Evolutionary conservation across 352 stramenopile species (phyloP).

Genomic region (Phytopythium oedochilum): DNA sequence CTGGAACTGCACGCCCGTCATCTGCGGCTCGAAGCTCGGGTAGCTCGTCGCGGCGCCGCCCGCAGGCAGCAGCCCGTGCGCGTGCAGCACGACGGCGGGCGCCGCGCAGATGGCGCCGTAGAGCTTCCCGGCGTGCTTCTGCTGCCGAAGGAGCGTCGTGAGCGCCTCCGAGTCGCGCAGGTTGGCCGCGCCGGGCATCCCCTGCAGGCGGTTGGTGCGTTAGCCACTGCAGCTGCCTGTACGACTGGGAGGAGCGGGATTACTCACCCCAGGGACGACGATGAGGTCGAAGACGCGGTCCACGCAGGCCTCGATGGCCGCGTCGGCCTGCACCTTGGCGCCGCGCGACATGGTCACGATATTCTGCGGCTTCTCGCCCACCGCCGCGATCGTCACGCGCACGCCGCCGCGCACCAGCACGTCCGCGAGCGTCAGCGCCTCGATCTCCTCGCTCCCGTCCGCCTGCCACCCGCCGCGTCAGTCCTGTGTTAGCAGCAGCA

Average conservation of each 20-base stretch:
- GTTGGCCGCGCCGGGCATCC: conserved; percentile 60
- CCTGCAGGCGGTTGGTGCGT: conserved; percentile 26
- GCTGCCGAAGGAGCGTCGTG: conserved; percentile 49
- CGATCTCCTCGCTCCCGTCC: conserved; percentile 81
- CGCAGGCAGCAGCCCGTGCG: conserved; percentile 43
- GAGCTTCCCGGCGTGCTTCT: conserved; percentile 54
- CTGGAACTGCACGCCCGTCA: conserved; percentile 42
- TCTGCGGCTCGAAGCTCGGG: conserved; percentile 59
- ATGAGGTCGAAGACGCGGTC: conserved; percentile 61
- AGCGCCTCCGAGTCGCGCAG: conserved; percentile 63
- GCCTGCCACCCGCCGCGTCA: conserved; percentile 22
- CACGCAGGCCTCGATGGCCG: conserved; percentile 55
- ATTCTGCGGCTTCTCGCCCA: conserved; percentile 52
- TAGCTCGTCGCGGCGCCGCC: conserved; percentile 54
- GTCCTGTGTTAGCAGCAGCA: neutral
- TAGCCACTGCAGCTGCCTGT: too few species aligned
- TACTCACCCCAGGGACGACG: conserved; percentile 52
- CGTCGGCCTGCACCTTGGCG: conserved; percentile 62
- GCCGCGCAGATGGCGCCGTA: conserved; percentile 79
- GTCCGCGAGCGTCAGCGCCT: conserved; percentile 69
- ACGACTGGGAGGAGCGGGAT: neutral
- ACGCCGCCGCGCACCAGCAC: conserved; percentile 69
- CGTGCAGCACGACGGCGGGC: conserved; percentile 61
- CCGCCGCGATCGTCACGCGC: conserved; percentile 57
- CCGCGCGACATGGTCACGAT: conserved; percentile 74